phyloP scores from a whole-genome alignment of 2,329 filamentous ascomycete genomes.

The Epichloe brachyelytri region DNA sequence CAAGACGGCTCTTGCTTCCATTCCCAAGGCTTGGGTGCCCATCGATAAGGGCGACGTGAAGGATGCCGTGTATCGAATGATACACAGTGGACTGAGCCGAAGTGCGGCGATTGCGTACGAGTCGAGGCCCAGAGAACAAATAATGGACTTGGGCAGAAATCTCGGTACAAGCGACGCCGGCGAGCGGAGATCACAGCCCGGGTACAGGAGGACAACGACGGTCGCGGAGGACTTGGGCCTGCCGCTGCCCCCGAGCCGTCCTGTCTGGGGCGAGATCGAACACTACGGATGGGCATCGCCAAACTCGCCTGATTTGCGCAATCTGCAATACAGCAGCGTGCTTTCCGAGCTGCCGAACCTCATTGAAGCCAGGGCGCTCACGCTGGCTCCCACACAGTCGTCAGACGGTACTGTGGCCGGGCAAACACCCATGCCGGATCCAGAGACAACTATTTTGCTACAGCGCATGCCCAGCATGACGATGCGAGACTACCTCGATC shows the following conservation, averaged over 20 bases:
- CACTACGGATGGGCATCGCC: conserved; percentile 87
- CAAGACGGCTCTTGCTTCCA: conserved; percentile 61
- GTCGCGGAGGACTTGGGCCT: conserved; percentile 27
- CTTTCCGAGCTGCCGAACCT: conserved; percentile 75
- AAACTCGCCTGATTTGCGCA: conserved; percentile 56
- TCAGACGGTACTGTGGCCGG: not conserved
- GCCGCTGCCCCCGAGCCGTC: conserved; percentile 35
- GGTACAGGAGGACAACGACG: conserved; percentile 23
- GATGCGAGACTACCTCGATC: conserved; percentile 64
- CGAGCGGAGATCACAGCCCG: conserved; percentile 9
- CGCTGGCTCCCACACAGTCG: conserved; percentile 50
- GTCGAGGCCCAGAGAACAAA: conserved; percentile 19
- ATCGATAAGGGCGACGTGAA: conserved; percentile 75
- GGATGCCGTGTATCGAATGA: conserved; percentile 60
- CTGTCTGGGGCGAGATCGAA: conserved; percentile 68
- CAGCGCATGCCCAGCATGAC: conserved; percentile 59
- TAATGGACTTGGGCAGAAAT: conserved; percentile 8
- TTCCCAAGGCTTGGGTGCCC: conserved; percentile 79
- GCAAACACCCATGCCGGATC: conserved; percentile 38
- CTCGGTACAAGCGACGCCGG: conserved; percentile 6
- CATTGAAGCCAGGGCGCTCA: conserved; percentile 87
- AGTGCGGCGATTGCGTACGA: conserved; percentile 76
- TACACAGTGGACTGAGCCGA: conserved; percentile 56
- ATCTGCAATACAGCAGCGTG: conserved; percentile 73
- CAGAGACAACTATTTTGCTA: conserved; percentile 56